Evolutionary conservation across 192 early-diverging fungal species (phyloP).

Genomic region (Entophlyctis luteolus): DNA sequence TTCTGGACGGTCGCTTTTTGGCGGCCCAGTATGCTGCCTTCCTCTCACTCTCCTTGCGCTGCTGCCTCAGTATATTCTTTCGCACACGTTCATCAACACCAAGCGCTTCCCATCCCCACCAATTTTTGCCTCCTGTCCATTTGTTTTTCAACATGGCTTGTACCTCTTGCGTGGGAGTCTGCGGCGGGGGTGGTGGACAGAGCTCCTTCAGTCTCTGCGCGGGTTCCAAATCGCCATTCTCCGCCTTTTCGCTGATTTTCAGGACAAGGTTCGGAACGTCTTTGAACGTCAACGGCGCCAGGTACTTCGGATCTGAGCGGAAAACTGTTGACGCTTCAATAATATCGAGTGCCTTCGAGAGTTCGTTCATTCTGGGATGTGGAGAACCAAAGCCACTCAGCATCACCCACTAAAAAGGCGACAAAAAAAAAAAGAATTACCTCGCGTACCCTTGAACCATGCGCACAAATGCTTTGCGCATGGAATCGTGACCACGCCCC

Average conservation of each 20-base stretch:
- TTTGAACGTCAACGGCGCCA: slow-evolving; percentile 30
- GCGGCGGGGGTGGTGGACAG: slow-evolving; percentile 34
- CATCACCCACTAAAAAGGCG: not conserved
- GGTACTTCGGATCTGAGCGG: slow-evolving; percentile 35
- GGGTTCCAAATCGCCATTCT: slow-evolving; percentile 32
- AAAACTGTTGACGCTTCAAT: slow-evolving; percentile 32
- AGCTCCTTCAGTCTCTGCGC: slow-evolving; percentile 33
- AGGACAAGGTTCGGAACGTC: slow-evolving; percentile 36
- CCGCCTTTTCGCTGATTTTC: slow-evolving; percentile 24
- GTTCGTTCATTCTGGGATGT: slow-evolving; percentile 21
- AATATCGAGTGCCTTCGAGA: slow-evolving; percentile 31
- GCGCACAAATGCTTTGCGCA: not conserved
- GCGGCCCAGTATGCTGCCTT: slow-evolving; percentile 9
- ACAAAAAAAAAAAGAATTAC: slow-evolving; percentile 1
- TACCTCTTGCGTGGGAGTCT: slow-evolving; percentile 24
- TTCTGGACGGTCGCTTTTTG: not conserved
- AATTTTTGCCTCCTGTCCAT: slow-evolving; percentile 21
- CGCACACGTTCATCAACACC: slow-evolving; percentile 33
- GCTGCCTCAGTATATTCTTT: slow-evolving; percentile 1
- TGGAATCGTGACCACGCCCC: not conserved
- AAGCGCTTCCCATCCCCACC: slow-evolving; percentile 48
- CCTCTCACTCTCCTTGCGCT: slow-evolving; percentile 12
- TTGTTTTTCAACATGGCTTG: slow-evolving; percentile 26
- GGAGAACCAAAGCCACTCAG: not conserved
- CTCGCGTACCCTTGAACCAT: slow-evolving; percentile 6